Evolutionary conservation across 164 flowering plant species (phyloP), one percentile per base, ranked within the genome.

Genomic region (Macadamia integrifolia): DNA sequence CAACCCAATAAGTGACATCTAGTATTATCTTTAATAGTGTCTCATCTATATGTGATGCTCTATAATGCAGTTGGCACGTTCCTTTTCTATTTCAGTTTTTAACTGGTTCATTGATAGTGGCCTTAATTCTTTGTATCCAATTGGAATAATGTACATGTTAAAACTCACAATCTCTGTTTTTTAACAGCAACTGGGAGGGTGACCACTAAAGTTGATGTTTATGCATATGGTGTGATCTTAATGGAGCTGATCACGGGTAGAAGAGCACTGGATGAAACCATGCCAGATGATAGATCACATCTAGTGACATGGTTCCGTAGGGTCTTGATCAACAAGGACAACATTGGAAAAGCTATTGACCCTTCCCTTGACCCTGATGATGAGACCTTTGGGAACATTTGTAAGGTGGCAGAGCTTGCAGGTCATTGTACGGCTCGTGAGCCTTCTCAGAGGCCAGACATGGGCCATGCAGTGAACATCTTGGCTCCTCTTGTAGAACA

Each of bases 371-470:
- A 79, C 42, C 79, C 80, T 4, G 86, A 76, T 13, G 83, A 85
- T 0, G 88, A 85, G 61, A 85, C 79, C 3, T 81, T 53, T 32
- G 66, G 18, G 15, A 78, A 74, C 79, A 81, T 85, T 18, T 69
- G 75, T 65, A 75, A 57, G 44, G 86, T 83, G 13, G 78, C 85
- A 28, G 85, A 85, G 64, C 80, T 85, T 18, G 85, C 88, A 6
- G 83, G 88, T 13, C 79, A 85, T 62, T 85, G 88, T 75, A 82
- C 84, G 6, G 78, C 82, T 10, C 81, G 86, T 0, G 86, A 85
- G 56, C 85, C 86, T 32, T 49, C 65, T 65, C 86, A 82, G 57
- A 80, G 86, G 65, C 88, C 88, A 0, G 86, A 80, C 65, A 82
- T 84, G 86, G 81, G 84, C 10, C 86, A 85, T 49, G 84, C 77